Percentiles rank a stretch among this genome's conserved stretches.
Conservation (phyloP, 1,139 yeast genomes). For the Citeromyces hawaiiensis region DNA sequence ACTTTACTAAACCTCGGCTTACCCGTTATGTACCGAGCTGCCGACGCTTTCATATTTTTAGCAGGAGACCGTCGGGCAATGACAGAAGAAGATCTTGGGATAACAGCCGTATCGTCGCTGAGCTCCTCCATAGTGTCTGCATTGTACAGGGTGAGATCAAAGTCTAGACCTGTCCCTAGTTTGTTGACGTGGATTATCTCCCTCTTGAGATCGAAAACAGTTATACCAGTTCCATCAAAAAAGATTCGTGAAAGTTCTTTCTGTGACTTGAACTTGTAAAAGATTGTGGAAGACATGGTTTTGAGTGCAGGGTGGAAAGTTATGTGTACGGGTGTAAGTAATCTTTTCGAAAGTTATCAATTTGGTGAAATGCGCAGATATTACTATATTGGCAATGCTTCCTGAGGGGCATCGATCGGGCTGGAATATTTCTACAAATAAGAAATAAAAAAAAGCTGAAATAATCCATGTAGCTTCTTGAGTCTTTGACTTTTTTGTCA, state of each 20-base stretch:
- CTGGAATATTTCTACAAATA: too few species aligned
- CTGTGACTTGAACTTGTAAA: conserved; percentile 80
- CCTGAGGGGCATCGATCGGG: too few species aligned
- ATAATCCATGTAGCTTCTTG: too few species aligned
- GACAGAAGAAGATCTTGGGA: conserved; percentile 80
- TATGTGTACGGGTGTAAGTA: too few species aligned
- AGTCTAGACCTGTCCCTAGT: conserved; percentile 74
- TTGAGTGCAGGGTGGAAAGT: neutral
- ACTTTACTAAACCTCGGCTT: conserved; percentile 45
- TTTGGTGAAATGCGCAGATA: too few species aligned
- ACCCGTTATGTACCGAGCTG: conserved; percentile 77
- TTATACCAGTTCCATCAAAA: conserved; percentile 93
- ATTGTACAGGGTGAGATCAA: conserved; percentile 62
- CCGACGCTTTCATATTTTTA: conserved; percentile 47
- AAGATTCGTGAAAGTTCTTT: conserved; percentile 66
- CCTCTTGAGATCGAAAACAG: conserved; percentile 86
- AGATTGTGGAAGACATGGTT: conserved; percentile 78
- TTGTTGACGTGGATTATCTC: conserved; percentile 78
- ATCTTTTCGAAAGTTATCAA: too few species aligned
- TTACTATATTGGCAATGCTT: too few species aligned
- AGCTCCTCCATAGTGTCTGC: conserved; percentile 76
- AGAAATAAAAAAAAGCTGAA: too few species aligned
- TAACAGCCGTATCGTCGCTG: conserved; percentile 69
- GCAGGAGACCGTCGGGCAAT: conserved; percentile 75
- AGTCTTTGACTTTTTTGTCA: too few species aligned